Percentiles rank a stretch among this genome's conserved stretches.
These are phyloP conservation scores for Aspergillus eucalypticola DNA, from an alignment of 2,329 filamentous ascomycete genomes.

Conservation along the genomic window DNA sequence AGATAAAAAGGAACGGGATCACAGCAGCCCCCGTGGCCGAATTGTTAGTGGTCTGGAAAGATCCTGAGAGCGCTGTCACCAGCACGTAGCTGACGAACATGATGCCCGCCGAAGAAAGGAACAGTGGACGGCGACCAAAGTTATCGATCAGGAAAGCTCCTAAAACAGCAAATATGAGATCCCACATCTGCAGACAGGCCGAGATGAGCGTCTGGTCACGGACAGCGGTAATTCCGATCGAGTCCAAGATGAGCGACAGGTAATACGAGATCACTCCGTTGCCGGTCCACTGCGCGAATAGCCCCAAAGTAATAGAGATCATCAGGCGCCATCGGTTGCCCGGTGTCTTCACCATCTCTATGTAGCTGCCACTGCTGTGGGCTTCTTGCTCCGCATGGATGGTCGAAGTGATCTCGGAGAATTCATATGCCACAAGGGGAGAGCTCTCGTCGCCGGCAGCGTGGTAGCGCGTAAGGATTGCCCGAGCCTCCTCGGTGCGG, in stretches of 20 bases:
- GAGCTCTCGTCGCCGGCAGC: slow-evolving; percentile 21
- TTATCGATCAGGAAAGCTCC: slow-evolving; percentile 22
- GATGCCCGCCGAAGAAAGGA: slow-evolving; percentile 17
- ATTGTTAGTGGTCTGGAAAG: slow-evolving; percentile 18
- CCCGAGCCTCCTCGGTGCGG: slow-evolving; percentile 19
- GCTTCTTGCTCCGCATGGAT: slow-evolving; percentile 21
- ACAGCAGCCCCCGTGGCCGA: slow-evolving; percentile 26
- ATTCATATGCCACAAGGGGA: slow-evolving; percentile 20
- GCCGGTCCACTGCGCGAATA: slow-evolving; percentile 27
- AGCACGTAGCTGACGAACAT: slow-evolving; percentile 26
- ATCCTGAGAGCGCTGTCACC: slow-evolving; percentile 27
- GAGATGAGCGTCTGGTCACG: slow-evolving; percentile 20
- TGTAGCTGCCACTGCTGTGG: slow-evolving; percentile 15
- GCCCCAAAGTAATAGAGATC: slow-evolving; percentile 16
- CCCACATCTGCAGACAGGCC: slow-evolving; percentile 26
- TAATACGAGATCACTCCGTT: slow-evolving; percentile 29
- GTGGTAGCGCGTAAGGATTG: slow-evolving; percentile 22
- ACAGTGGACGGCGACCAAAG: slow-evolving; percentile 24
- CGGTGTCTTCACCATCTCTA: slow-evolving; percentile 20
- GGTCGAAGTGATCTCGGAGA: slow-evolving; percentile 21
- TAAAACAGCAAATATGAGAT: slow-evolving; percentile 21
- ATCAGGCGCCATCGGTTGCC: slow-evolving; percentile 17
- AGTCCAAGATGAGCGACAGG: slow-evolving; percentile 17
- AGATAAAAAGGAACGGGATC: slow-evolving; percentile 32
- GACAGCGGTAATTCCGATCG: slow-evolving; percentile 23